Evolutionary conservation across 768 basidiomycete genomes (phyloP).

Genomic region (Trametes cinnabarina): DNA sequence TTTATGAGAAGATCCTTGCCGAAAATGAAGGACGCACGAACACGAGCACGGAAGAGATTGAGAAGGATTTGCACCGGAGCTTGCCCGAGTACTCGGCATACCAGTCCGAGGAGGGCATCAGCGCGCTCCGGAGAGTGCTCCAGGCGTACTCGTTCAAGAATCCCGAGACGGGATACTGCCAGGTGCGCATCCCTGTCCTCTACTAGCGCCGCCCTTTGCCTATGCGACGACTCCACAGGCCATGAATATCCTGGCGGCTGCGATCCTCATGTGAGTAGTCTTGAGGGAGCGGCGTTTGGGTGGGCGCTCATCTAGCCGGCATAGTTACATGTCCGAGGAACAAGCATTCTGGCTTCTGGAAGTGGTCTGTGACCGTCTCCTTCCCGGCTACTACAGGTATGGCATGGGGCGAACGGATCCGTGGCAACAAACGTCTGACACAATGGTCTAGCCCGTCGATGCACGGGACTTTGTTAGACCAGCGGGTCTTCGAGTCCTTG

Average conservation of each 20-base stretch:
- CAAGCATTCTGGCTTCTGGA: constrained; percentile 97
- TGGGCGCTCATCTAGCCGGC: neutral
- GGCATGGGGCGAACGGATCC: constrained; percentile 16
- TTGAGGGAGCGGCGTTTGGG: neutral
- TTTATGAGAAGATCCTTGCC: constrained; percentile 71
- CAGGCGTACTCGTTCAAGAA: constrained; percentile 96
- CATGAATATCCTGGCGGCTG: constrained; percentile 96
- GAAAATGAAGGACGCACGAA: constrained; percentile 76
- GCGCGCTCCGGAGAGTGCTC: constrained; percentile 80
- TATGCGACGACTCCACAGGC: constrained; percentile 48
- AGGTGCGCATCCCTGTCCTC: constrained; percentile 44
- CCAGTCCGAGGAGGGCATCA: constrained; percentile 85
- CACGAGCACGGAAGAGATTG: constrained; percentile 96
- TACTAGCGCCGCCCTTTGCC: neutral
- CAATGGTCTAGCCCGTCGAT: constrained; percentile 73
- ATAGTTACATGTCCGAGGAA: constrained; percentile 98
- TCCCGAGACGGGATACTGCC: constrained; percentile 92
- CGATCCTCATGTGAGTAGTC: constrained; percentile 76
- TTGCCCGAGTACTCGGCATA: constrained; percentile 97
- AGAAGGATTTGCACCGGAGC: constrained; percentile 95
- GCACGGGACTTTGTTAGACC: constrained; percentile 98
- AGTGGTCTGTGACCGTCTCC: constrained; percentile 88
- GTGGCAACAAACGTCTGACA: neutral
- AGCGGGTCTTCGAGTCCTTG: constrained; percentile 94
- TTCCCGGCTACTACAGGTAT: constrained; percentile 97